Percentiles rank a stretch among this genome's conserved stretches.
phyloP scores from a whole-genome alignment of 352 stramenopile genomes.

The Peronospora tabacina region DNA sequence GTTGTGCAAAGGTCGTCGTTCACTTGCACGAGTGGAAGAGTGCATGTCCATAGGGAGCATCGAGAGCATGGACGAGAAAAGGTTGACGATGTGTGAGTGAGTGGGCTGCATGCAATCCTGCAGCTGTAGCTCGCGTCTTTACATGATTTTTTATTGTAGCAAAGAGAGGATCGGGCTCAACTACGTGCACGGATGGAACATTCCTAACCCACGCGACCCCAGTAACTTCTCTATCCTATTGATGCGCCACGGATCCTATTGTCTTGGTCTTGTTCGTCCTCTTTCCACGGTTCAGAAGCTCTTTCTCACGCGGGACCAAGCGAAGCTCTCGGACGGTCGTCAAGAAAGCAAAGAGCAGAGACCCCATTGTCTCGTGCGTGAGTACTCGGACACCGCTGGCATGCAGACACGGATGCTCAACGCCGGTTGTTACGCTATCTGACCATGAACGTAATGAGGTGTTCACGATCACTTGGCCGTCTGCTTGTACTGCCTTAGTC shows the following conservation, averaged over 20 bases:
- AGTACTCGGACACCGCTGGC: slow-evolving; percentile 24
- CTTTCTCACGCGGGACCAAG: slow-evolving; percentile 64
- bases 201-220: slow-evolving; percentile 17
- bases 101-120: neutral
- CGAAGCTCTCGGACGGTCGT: slow-evolving; percentile 73
- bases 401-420: slow-evolving; percentile 6
- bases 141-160: slow-evolving; percentile 13
- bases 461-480: slow-evolving; percentile 36
- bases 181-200: slow-evolving; percentile 1
- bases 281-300: slow-evolving; percentile 38
- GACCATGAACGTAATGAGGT: slow-evolving; percentile 18
- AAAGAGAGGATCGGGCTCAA: slow-evolving; percentile 15
- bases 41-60: too few species aligned
- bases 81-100: too few species aligned
- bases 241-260: slow-evolving; percentile 3
- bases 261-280: slow-evolving; percentile 13
- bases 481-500: slow-evolving; percentile 27
- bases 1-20: slow-evolving; percentile 1
- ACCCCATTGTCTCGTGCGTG: slow-evolving; percentile 38
- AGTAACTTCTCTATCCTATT: slow-evolving; percentile 25
- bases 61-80: too few species aligned
- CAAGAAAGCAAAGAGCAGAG: slow-evolving; percentile 64
- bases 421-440: slow-evolving; percentile 12
- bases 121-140: slow-evolving; percentile 1
- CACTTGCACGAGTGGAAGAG: neutral